Conservation (phyloP, 1,284 basidiomycete species). For the Boletus sp. region DNA sequence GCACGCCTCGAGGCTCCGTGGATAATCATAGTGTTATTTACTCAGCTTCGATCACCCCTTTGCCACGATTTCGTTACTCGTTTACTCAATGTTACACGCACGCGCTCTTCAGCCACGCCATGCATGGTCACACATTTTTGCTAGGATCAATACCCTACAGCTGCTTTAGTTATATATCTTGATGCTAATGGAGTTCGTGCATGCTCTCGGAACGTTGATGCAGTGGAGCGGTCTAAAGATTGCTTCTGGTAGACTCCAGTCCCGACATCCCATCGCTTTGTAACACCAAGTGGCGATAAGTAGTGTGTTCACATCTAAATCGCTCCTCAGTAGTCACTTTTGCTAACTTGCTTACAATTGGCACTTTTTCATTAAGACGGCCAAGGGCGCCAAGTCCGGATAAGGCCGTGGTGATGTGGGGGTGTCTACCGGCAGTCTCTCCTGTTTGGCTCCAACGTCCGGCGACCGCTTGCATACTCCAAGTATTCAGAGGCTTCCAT, state of each 20-base stretch:
- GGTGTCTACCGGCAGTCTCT: conserved; percentile 1
- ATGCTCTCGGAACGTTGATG: neutral
- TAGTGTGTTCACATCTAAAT: no score
- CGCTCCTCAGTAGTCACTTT: no score
- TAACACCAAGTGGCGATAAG: no score
- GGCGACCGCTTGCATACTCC: no score
- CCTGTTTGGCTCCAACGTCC: neutral
- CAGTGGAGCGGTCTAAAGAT: neutral
- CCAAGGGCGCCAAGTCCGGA: no score
- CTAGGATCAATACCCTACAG: conserved; percentile 20
- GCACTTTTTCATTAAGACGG: no score
- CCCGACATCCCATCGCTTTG: no score
- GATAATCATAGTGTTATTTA: conserved; percentile 20
- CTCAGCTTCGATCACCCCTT: no score
- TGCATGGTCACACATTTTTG: conserved; percentile 1
- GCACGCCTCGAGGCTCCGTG: conserved; percentile 26
- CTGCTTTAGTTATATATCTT: conserved; percentile 14
- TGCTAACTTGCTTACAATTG: no score
- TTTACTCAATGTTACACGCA: conserved; percentile 4
- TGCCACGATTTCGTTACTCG: neutral
- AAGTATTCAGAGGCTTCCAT: no score
- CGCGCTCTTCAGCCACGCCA: neutral
- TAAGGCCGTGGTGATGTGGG: no score
- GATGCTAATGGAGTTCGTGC: conserved; percentile 16
- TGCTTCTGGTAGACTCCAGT: no score